These are phyloP conservation scores for maize (Zea mays) DNA, from an alignment of 176 grass and related monocot species.

Conservation along the genomic window DNA sequence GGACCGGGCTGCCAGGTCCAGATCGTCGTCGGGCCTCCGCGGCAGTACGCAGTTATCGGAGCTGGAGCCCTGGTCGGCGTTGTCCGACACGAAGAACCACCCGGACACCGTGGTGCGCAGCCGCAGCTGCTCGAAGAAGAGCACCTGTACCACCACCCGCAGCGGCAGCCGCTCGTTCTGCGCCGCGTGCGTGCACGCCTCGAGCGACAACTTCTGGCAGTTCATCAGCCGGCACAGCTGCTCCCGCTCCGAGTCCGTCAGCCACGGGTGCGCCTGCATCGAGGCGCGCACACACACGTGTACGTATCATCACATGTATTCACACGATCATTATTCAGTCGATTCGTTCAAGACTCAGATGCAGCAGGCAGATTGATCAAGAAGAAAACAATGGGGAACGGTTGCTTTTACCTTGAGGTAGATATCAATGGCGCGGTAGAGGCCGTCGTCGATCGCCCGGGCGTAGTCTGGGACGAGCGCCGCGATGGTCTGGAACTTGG, in stretches of 20 bases:
- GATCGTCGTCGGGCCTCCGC: constrained; percentile 8
- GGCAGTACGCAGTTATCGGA: constrained; percentile 32
- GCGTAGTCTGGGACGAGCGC: constrained; percentile 69
- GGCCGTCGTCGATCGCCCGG: constrained; percentile 62
- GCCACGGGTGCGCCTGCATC: constrained; percentile 71
- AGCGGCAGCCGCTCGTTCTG: constrained; percentile 89
- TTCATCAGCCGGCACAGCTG: constrained; percentile 85
- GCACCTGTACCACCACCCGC: constrained; percentile 79
- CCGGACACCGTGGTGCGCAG: constrained; percentile 66
- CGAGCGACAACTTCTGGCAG: constrained; percentile 87
- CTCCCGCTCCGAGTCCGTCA: constrained; percentile 72
- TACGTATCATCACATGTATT: neutral
- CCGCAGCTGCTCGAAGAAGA: constrained; percentile 93
- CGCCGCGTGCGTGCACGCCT: constrained; percentile 89
- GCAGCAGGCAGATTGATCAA: neutral
- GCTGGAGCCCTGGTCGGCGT: constrained; percentile 43
- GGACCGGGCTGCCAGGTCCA: neutral
- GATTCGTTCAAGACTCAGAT: neutral
- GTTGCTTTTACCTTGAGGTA: constrained; percentile 64
- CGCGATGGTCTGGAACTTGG: constrained; percentile 72
- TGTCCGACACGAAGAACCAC: constrained; percentile 65
- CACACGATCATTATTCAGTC: neutral
- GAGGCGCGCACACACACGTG: neutral
- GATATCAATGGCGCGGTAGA: constrained; percentile 88
- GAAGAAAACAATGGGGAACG: neutral